phyloP scores from a whole-genome alignment of 2,329 filamentous ascomycete species.

The Venturia effusa region DNA sequence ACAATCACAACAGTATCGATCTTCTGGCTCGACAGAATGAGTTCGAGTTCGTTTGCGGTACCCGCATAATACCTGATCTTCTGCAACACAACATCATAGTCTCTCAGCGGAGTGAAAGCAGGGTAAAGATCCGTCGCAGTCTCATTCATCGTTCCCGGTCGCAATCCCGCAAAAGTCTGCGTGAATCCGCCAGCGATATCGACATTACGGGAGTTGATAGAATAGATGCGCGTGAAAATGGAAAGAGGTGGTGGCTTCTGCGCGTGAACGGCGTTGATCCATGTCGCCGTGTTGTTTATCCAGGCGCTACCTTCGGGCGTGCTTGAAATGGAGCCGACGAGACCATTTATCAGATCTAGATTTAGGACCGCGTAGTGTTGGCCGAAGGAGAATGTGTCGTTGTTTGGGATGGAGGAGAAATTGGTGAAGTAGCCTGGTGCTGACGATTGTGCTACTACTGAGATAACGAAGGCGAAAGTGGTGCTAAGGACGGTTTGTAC shows the following conservation, averaged over 20 bases:
- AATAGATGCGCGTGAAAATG: constrained; percentile 31
- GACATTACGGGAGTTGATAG: constrained; percentile 22
- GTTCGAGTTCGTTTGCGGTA: constrained; percentile 29
- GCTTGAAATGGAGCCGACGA: constrained; percentile 25
- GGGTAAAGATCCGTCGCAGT: constrained; percentile 23
- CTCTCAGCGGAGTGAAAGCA: constrained; percentile 22
- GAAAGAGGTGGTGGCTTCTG: constrained; percentile 24
- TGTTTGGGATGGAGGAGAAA: constrained; percentile 16
- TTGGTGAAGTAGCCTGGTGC: constrained; percentile 12
- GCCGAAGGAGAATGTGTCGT: constrained; percentile 20
- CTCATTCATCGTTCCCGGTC: constrained; percentile 18
- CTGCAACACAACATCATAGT: constrained; percentile 26
- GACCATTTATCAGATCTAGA: constrained; percentile 30
- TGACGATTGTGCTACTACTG: background rate
- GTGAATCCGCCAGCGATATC: constrained; percentile 29
- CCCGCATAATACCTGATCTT: constrained; percentile 35
- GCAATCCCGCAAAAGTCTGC: constrained; percentile 20
- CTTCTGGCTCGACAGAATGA: constrained; percentile 28
- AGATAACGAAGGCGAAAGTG: background rate
- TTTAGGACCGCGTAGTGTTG: constrained; percentile 23
- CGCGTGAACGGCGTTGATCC: constrained; percentile 31
- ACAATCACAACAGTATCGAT: constrained; percentile 32
- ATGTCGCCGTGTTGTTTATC: constrained; percentile 24
- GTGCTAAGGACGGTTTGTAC: background rate
- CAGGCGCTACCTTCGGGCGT: constrained; percentile 24